Evolutionary conservation across 805 yeast genomes (phyloP), one percentile per base, ranked within the genome.

Genomic region (Pichia membranifaciens): DNA sequence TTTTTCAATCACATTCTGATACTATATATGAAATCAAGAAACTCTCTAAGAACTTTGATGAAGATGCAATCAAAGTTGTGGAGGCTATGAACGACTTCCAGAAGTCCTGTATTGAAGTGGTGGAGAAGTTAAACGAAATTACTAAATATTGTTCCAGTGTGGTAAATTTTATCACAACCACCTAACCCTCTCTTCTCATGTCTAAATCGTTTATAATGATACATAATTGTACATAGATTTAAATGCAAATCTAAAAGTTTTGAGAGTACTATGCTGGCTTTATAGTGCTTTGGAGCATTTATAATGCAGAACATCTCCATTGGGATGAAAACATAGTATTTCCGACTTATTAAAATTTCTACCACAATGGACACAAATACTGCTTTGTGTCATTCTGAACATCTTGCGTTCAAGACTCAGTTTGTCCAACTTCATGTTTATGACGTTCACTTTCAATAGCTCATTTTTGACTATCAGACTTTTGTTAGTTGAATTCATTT

Each of bases 101-200:
- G 36, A 55, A 44, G 0, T 59, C 61, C 8, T 82, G 78, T 50
- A 51, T 58, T 8, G 54, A 48, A 0, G 72, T 70, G 41, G 69
- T 73, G 34, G 71, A 70, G 3, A 72, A 70, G 15, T 64, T 90
- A 57, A 95, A 87, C 58, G 78, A 75, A 28, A 65, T 86, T 50
- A 78, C 79, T 35, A 85, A 88, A 61, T 87, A 81, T 65, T 87
- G 96, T 64, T 75, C 93, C 1, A 90, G 95, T 49, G 88, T 89
- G 16, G 67, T 85, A 29, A 75, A 72, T 53, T 80, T 86, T 57
- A 70, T 87, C 41, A 62, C 73, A 5, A 66, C 74, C 35, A 69
- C 67, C n/a, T 71, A 62, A 47, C n/a, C 18, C 23, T 18, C 17
- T 25, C 28, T 25, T 5, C 20, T 25, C 18, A 4, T 37, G 36